Evolutionary conservation across 1,284 basidiomycete species (phyloP).

Genomic region (Agroathelia rolfsii): DNA sequence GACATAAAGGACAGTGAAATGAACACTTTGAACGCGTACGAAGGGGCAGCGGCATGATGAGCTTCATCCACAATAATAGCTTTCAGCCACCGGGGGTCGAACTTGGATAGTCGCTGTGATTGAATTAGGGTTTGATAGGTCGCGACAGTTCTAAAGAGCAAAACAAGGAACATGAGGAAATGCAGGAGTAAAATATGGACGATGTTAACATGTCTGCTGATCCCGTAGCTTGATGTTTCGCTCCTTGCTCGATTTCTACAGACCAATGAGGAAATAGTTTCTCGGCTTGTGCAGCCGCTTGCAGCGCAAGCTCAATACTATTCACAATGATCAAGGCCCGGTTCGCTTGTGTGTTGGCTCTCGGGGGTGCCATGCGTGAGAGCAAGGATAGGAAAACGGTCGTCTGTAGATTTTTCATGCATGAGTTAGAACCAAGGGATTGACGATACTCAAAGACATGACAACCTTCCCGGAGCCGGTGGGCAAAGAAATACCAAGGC

Average conservation of each 20-base stretch:
- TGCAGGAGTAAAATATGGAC: slow-evolving; percentile 4
- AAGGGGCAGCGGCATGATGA: slow-evolving; percentile 88
- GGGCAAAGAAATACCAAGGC: slow-evolving; percentile 88
- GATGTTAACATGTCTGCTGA: slow-evolving; percentile 59
- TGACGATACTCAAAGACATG: too few relatives aligned
- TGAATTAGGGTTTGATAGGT: slow-evolving; percentile 85
- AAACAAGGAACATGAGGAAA: slow-evolving; percentile 2
- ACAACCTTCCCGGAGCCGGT: slow-evolving; percentile 94
- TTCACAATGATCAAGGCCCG: slow-evolving; percentile 80
- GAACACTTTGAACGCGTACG: slow-evolving; percentile 37
- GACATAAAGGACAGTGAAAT: too few relatives aligned
- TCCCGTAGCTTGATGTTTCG: slow-evolving; percentile 68
- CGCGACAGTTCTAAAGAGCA: slow-evolving; percentile 64
- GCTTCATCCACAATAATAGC: slow-evolving; percentile 90
- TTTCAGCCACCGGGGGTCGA: slow-evolving; percentile 64
- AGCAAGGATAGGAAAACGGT: slow-evolving; percentile 83
- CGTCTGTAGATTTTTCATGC: too few relatives aligned
- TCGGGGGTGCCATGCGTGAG: slow-evolving; percentile 42
- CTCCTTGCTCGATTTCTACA: slow-evolving; percentile 90
- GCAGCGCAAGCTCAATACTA: slow-evolving; percentile 80
- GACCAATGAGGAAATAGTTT: slow-evolving; percentile 62
- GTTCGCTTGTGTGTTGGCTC: slow-evolving; percentile 32
- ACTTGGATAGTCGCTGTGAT: slow-evolving; percentile 65
- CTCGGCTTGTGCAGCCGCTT: slow-evolving; percentile 71
- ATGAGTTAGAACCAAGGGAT: too few relatives aligned